Conservation (phyloP, 192 early-diverging fungal genomes). For the Backusella circina region DNA sequence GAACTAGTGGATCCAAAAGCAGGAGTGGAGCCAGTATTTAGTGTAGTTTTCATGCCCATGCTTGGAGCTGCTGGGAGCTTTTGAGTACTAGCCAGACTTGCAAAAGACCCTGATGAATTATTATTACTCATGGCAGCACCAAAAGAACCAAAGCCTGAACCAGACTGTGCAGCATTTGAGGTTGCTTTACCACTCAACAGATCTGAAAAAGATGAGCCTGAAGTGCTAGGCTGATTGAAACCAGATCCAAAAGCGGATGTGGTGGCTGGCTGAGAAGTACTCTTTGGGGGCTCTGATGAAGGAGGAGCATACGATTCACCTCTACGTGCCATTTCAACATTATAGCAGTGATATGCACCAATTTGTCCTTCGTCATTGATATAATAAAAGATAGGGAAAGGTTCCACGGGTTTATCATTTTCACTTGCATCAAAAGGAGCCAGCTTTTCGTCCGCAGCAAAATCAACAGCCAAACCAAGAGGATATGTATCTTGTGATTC, state of each 20-base stretch:
- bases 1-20: constrained; percentile 16
- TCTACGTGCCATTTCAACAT: constrained; percentile 45
- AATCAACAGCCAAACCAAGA: constrained; percentile 74
- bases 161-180: neutral
- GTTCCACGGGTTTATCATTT: constrained; percentile 37
- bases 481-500: constrained; percentile 60
- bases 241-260: neutral
- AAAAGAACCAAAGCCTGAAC: neutral
- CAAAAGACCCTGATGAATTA: neutral
- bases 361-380: constrained; percentile 64
- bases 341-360: constrained; percentile 64
- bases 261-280: neutral
- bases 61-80: neutral
- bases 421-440: constrained; percentile 52
- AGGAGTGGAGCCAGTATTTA: neutral
- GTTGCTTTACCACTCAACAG: neutral
- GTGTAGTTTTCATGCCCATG: neutral
- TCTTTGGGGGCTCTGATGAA: neutral
- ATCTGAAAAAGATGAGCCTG: neutral
- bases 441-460: constrained; percentile 54
- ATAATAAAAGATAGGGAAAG: constrained; percentile 70
- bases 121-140: neutral
- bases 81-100: constrained; percentile 12
- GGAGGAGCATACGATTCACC: constrained; percentile 43
- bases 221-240: neutral